Conservation (phyloP, 1,139 yeast genomes). For the Kurtzmaniella quercitrusa region DNA sequence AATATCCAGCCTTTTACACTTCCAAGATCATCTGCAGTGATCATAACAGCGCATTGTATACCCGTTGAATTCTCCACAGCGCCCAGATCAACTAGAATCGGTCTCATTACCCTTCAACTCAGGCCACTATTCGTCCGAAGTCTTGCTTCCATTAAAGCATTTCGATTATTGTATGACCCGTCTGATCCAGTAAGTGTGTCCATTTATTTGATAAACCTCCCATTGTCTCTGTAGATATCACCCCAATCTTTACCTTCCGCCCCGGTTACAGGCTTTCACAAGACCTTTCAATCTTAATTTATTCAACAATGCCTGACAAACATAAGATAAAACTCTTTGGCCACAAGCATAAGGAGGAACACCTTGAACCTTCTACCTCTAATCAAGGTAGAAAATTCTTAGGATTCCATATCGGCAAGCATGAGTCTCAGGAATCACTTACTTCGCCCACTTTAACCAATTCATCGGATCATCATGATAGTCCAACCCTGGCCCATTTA, state of each 20-base stretch:
- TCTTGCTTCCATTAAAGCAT: no score
- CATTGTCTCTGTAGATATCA: no score
- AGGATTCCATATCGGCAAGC: slow-evolving; percentile 37
- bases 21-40: not conserved
- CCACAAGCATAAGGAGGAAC: slow-evolving; percentile 28
- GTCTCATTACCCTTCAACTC: no score
- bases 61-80: not conserved
- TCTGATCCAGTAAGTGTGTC: no score
- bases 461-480: slow-evolving; percentile 20
- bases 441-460: slow-evolving; percentile 30
- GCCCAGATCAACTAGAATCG: no score
- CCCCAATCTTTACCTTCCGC: not conserved
- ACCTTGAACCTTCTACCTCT: slow-evolving; percentile 31
- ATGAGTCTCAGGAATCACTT: slow-evolving; percentile 34
- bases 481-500: slow-evolving; percentile 13
- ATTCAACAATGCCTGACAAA: slow-evolving; percentile 39
- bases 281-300: not conserved
- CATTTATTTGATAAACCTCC: no score
- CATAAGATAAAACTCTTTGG: slow-evolving; percentile 40
- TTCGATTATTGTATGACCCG: no score
- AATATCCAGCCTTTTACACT: not conserved
- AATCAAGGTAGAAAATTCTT: slow-evolving; percentile 28
- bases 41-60: not conserved
- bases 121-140: no score
- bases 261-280: not conserved